Conservation (phyloP, 2,329 filamentous ascomycete species). For the Pseudohalonectria lignicola region DNA sequence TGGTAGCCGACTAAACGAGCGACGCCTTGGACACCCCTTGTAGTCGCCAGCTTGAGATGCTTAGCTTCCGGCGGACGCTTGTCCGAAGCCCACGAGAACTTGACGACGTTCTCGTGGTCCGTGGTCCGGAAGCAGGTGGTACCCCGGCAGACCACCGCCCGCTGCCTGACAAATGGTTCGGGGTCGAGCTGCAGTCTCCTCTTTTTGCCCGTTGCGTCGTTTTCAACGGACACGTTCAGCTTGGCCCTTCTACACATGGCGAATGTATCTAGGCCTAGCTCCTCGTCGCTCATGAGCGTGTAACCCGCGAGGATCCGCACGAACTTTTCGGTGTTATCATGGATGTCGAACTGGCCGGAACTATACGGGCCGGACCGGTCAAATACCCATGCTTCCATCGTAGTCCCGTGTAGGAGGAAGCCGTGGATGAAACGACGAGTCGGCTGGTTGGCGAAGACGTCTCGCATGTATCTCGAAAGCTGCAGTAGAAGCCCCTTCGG, state of each 20-base stretch:
- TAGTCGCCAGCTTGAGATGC: constrained; percentile 12
- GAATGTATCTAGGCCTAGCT: neutral
- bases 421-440: neutral
- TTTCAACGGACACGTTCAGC: neutral
- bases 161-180: neutral
- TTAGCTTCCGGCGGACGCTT: constrained; percentile 14
- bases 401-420: neutral
- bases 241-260: neutral
- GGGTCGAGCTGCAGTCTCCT: neutral
- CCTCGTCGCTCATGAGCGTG: neutral
- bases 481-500: neutral
- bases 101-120: constrained; percentile 14
- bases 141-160: constrained; percentile 12
- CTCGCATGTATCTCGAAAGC: neutral
- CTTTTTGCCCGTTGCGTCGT: neutral
- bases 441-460: neutral
- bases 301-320: neutral
- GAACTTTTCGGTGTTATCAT: constrained; percentile 7
- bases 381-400: neutral
- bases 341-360: neutral
- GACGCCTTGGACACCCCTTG: neutral
- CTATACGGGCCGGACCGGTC: neutral
- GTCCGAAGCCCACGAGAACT: constrained; percentile 19
- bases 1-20: neutral
- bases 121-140: constrained; percentile 12